phyloP scores from a whole-genome alignment of 768 basidiomycete genomes.

The Kwoniella europaea region DNA sequence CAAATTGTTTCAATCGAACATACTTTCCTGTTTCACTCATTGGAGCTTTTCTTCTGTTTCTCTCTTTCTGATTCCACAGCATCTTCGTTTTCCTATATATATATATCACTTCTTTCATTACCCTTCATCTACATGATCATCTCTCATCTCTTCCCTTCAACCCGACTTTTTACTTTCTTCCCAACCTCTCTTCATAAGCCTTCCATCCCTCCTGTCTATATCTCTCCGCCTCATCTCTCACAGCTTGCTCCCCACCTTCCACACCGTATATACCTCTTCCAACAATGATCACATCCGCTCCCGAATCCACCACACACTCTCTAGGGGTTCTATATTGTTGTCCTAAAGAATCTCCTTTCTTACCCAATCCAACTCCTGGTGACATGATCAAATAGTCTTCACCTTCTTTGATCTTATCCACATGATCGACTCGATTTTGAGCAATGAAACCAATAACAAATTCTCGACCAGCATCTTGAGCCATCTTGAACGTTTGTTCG shows the following conservation, averaged over 20 bases:
- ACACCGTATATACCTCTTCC: conserved; percentile 90
- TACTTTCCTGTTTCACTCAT: not conserved
- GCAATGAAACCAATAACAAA: conserved; percentile 98
- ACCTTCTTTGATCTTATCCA: conserved; percentile 41
- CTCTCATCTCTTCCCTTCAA: not conserved
- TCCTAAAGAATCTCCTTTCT: conserved; percentile 81
- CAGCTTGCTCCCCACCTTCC: conserved; percentile 59
- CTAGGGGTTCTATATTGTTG: conserved; percentile 93
- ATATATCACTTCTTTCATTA: not conserved
- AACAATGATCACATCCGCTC: conserved; percentile 96
- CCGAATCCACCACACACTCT: conserved; percentile 77
- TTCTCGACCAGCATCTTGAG: conserved; percentile 70
- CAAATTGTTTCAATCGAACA: not conserved
- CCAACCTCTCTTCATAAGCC: conserved; percentile 73
- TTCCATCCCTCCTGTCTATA: conserved; percentile 88
- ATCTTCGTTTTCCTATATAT: not conserved
- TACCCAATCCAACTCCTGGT: conserved; percentile 86
- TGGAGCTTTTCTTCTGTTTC: not conserved
- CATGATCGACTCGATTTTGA: conserved; percentile 75
- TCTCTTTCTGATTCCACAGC: too few species aligned
- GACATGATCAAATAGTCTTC: conserved; percentile 90
- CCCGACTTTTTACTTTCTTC: not conserved
- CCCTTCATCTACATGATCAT: not conserved
- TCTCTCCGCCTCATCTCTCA: conserved; percentile 71
- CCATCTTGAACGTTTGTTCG: conserved; percentile 82